A percentile compares a stretch with the other conserved stretches of the same genome.
These are phyloP conservation scores for Gentiana dahurica DNA, from an alignment of 257 asterid species.

Conservation along the genomic window DNA sequence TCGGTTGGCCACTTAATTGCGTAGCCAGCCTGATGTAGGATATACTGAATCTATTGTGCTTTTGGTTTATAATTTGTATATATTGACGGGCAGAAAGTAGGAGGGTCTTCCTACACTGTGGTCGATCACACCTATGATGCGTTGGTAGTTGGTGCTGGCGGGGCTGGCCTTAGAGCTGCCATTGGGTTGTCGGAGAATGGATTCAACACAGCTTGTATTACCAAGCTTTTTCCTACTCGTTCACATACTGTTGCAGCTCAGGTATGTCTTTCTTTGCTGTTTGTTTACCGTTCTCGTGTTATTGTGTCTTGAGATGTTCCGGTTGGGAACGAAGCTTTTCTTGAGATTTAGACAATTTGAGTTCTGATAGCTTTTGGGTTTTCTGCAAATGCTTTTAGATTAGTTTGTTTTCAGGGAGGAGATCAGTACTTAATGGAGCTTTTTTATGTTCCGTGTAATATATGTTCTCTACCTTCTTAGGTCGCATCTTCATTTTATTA, in stretches of 20 bases:
- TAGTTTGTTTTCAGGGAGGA: too few relatives aligned
- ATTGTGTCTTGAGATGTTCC: too few relatives aligned
- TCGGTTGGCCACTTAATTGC: background rate
- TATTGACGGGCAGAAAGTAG: slow-evolving; percentile 31
- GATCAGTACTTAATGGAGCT: too few relatives aligned
- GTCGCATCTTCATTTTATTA: too few relatives aligned
- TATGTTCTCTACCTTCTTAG: too few relatives aligned
- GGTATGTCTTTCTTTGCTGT: slow-evolving; percentile 23
- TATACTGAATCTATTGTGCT: background rate
- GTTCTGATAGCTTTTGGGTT: too few relatives aligned
- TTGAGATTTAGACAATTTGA: too few relatives aligned
- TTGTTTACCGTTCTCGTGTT: background rate
- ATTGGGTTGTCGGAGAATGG: slow-evolving; percentile 98
- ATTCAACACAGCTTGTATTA: slow-evolving; percentile 95
- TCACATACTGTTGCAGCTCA: slow-evolving; percentile 99
- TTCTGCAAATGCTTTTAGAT: too few relatives aligned
- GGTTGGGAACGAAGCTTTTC: too few relatives aligned
- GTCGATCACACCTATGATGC: slow-evolving; percentile 99
- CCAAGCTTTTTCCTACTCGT: slow-evolving; percentile 96
- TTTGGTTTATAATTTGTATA: background rate
- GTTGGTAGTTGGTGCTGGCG: slow-evolving; percentile 98
- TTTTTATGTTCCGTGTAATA: too few relatives aligned
- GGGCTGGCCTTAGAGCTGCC: slow-evolving; percentile 98
- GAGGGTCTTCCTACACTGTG: slow-evolving; percentile 60
- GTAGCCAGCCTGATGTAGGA: background rate